Conservation (phyloP, 108 stramenopile genomes). For the Skeletonema marinoi region DNA sequence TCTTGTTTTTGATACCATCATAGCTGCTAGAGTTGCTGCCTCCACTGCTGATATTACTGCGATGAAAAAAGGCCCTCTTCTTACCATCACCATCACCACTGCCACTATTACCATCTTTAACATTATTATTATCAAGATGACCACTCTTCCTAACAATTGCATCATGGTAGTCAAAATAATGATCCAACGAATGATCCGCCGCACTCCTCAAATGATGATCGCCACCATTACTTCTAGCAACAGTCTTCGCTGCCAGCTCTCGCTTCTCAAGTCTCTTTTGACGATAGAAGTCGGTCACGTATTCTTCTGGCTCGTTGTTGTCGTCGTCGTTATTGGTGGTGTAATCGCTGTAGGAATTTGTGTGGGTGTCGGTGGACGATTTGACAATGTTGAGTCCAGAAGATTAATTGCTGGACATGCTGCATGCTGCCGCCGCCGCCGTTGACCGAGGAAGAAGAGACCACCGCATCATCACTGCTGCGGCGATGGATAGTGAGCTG, state of each 20-base stretch:
- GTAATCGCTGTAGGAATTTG: too few species aligned
- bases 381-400: neutral
- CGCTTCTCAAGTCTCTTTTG: neutral
- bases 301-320: neutral
- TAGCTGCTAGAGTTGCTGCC: neutral
- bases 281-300: neutral
- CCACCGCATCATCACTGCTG: too few species aligned
- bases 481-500: too few species aligned
- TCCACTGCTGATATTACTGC: neutral
- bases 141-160: neutral
- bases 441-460: too few species aligned
- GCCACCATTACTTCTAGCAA: too few species aligned
- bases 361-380: neutral
- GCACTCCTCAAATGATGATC: neutral
- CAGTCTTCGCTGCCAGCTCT: neutral
- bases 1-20: neutral
- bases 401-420: neutral
- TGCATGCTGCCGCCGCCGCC: too few species aligned
- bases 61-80: neutral
- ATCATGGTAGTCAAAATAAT: conserved; percentile 7
- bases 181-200: neutral
- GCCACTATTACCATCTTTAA: neutral
- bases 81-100: neutral
- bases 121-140: neutral
- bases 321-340: neutral